Conservation (phyloP, 192 early-diverging fungal species). For the Podila clonocystis region DNA sequence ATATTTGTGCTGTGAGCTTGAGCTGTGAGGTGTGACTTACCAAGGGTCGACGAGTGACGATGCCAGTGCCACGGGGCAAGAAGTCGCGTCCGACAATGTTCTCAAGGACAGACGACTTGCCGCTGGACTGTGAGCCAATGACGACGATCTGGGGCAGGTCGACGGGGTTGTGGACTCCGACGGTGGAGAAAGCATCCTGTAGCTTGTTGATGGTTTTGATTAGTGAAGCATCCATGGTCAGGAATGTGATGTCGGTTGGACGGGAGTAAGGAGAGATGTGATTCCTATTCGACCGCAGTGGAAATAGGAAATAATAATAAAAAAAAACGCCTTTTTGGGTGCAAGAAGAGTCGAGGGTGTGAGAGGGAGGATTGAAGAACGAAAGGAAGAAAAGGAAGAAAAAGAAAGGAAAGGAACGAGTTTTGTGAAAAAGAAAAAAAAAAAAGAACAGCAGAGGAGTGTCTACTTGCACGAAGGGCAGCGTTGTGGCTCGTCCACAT, state of each 20-base stretch:
- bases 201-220: slow-evolving; percentile 82
- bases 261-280: background rate
- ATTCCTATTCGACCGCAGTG: background rate
- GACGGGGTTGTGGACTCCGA: slow-evolving; percentile 90
- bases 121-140: slow-evolving; percentile 88
- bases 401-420: background rate
- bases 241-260: background rate
- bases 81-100: slow-evolving; percentile 99
- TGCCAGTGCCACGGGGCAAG: slow-evolving; percentile 95
- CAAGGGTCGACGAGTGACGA: slow-evolving; percentile 97
- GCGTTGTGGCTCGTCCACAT: too few relatives aligned
- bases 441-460: background rate
- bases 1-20: background rate
- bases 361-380: background rate
- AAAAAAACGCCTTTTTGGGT: background rate
- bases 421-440: background rate
- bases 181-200: slow-evolving; percentile 90
- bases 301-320: too few relatives aligned
- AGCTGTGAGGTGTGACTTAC: slow-evolving; percentile 46
- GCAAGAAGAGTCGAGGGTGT: background rate
- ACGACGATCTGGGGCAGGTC: slow-evolving; percentile 91
- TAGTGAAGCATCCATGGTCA: slow-evolving; percentile 59
- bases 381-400: background rate
- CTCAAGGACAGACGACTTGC: slow-evolving; percentile 98
- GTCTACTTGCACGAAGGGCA: too few relatives aligned